phyloP scores from a whole-genome alignment of 139 green algal genomes.

The Micractinium sp. region DNA sequence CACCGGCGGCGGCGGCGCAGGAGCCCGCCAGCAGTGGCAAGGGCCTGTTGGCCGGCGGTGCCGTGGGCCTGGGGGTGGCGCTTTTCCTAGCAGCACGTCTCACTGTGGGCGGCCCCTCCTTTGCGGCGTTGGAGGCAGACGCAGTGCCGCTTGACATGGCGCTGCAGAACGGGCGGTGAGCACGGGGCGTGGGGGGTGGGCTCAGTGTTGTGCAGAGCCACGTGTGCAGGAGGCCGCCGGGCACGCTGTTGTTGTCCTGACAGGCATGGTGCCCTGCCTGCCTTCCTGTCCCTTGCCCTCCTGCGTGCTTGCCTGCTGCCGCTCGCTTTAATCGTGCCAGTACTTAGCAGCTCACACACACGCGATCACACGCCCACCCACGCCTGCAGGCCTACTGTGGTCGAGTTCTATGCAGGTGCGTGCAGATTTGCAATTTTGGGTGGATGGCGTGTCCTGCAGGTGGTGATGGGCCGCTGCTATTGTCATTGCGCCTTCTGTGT shows the following conservation, averaged over 20 bases:
- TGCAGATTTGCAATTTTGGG: constrained; percentile 71
- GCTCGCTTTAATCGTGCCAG: not conserved
- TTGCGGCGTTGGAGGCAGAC: constrained; percentile 69
- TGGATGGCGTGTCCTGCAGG: too few relatives aligned
- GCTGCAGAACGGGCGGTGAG: constrained; percentile 70
- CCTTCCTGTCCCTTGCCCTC: too few relatives aligned
- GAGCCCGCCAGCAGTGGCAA: constrained; percentile 14
- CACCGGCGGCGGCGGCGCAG: not conserved
- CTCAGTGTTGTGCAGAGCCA: not conserved
- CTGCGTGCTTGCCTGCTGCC: not conserved
- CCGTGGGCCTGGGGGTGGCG: constrained; percentile 62
- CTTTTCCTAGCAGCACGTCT: constrained; percentile 67
- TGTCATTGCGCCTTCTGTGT: not conserved
- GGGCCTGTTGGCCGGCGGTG: constrained; percentile 59
- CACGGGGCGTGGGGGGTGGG: not conserved
- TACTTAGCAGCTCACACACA: too few relatives aligned
- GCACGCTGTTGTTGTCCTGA: too few relatives aligned
- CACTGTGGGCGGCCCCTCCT: constrained; percentile 51
- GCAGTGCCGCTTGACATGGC: constrained; percentile 79
- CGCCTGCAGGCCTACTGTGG: constrained; percentile 71
- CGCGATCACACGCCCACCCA: too few relatives aligned
- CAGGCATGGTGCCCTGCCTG: too few relatives aligned
- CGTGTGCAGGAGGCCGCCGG: too few relatives aligned
- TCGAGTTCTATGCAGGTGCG: constrained; percentile 97
- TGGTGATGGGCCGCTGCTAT: too few relatives aligned